Base-by-base conservation (phyloP, 1,139 yeast genomes). In the Sugiyamaella sp. region DNA sequence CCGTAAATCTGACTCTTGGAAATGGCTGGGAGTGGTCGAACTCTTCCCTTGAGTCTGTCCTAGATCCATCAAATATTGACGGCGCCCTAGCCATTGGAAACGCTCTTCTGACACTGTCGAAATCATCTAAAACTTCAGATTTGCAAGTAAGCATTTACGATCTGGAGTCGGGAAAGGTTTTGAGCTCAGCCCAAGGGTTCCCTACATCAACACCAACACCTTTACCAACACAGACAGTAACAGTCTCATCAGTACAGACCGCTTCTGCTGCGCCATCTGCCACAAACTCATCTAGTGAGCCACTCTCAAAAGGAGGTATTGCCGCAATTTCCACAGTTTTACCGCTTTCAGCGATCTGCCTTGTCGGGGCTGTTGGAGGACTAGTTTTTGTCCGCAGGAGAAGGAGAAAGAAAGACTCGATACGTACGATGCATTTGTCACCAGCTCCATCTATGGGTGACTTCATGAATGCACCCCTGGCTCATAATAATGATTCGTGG, bases 11-110 rank as follows among this genome's bases (percentile, higher is more conserved):
- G 45, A 64, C 71, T 46, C 64, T 74, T 14, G 60, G 73, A 4
- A 66, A 67, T 8, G 69, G 73, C 48, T 82, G 86, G 86, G 50
- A 62, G 29, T 79, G 81, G 80, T 57, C 64, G 9, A 40, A 39
- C 6, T 59, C 61, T 4, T 57, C 68, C 4, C 57, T 51, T 21
- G 53, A 53, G 19, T 47, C 55, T 14, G 48, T 46, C n/a, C 49
- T 53, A 17, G 61, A 60, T 41, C 46, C 54, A 10, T 20, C 54
- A 14, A 55, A 41, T n/a, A 56, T 73, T 4, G 46, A 70, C 10
- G 80, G 79, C 1, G 79, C 74, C 0, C 69, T 74, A 2, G 65
- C 72, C 0, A 60, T 78, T 25, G 75, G 74, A 51, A 71, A 70
- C 45, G 72, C 79, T 0, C 59, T 78, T 27, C 59, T 76, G 2